phyloP scores from a whole-genome alignment of 1,284 basidiomycete genomes.

The Trichosporon faecale region DNA sequence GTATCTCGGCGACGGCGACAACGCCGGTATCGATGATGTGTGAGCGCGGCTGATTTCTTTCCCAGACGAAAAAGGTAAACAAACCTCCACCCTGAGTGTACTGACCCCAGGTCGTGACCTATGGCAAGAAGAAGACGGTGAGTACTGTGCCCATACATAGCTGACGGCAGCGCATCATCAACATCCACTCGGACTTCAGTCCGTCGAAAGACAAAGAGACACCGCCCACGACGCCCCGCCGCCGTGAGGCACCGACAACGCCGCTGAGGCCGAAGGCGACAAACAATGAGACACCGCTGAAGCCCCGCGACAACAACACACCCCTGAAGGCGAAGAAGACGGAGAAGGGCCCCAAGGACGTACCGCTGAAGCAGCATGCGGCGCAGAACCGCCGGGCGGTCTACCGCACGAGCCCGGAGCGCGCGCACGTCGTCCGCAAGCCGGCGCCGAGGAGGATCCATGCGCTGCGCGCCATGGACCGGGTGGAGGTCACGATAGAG shows the following conservation, averaged over 20 bases:
- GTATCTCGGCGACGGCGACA: not conserved
- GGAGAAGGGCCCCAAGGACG: not conserved
- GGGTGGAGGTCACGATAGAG: not conserved
- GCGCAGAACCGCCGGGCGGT: not conserved
- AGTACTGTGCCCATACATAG: not conserved
- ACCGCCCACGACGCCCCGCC: not conserved
- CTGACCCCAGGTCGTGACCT: slow-evolving; percentile 44
- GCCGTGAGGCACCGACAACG: not conserved
- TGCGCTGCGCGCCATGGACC: not conserved
- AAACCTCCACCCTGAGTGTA: not conserved
- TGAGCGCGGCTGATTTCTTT: slow-evolving; percentile 38
- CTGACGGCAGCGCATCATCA: slow-evolving; percentile 38
- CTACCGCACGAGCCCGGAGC: slow-evolving; percentile 2
- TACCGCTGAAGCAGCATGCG: not conserved
- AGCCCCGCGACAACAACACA: not conserved
- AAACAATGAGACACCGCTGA: not conserved
- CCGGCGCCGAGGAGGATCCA: not conserved
- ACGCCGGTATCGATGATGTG: not conserved
- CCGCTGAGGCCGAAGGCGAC: not conserved
- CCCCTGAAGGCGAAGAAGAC: not conserved
- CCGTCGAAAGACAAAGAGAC: slow-evolving; percentile 10
- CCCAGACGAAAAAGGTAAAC: slow-evolving; percentile 45
- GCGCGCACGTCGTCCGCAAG: not conserved
- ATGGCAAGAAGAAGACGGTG: slow-evolving; percentile 46
- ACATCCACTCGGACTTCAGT: slow-evolving; percentile 36